Evolutionary conservation across 2,329 filamentous ascomycete species (phyloP), one percentile per base, ranked within the genome.

Genomic region (Aspergillus ruber): DNA sequence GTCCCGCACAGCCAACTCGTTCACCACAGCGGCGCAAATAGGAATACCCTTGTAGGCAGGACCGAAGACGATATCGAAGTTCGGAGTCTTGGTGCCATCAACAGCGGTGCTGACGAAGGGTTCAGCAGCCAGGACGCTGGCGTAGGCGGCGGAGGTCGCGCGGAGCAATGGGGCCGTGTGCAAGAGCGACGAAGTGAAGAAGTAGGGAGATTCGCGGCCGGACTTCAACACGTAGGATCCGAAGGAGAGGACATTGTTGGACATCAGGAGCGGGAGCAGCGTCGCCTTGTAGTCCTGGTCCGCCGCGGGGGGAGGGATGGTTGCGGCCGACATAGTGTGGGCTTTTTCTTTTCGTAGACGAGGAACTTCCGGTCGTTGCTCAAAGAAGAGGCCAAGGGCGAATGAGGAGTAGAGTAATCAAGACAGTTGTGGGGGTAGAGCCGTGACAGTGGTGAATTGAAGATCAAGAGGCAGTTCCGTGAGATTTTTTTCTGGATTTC

Each of bases 1-100:
- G 53, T 88, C 83, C 9, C 90, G 72, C 60, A 84, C 79, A 45
- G 82, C 81, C 10, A 97, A 80, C 67, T 90, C 86, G 64, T 87
- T 81, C 33, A 85, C 79, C 13, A 89, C 85, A 2, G 87, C 80
- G 13, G 86, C 84, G 40, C 87, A 86, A n/a, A 97, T 81, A 1
- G 90, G 89, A 55, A 97, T 95, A 40, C 93, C 93, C 75, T 97
- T 98, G 78, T 97, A 98, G 8, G 93, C 91, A 2, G 93, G 91
- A 13, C 82, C 90, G 69, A 97, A 97, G 62, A 97, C 77, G 59
- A 97, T 80, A 66, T 97, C 91, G 68, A 94, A 81, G 54, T 74
- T 70, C 55, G 79, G 79, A 42, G 57, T 64, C 42, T 56, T 56
- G 29, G 58, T 55, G 48, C 61, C 57, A 47, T 68, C 59, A n/a